A percentile compares a stretch with the other conserved stretches of the same genome.
Evolutionary conservation across 129 eudicot genomes (phyloP).

Genomic region (Centrapalus pauciflorus): DNA sequence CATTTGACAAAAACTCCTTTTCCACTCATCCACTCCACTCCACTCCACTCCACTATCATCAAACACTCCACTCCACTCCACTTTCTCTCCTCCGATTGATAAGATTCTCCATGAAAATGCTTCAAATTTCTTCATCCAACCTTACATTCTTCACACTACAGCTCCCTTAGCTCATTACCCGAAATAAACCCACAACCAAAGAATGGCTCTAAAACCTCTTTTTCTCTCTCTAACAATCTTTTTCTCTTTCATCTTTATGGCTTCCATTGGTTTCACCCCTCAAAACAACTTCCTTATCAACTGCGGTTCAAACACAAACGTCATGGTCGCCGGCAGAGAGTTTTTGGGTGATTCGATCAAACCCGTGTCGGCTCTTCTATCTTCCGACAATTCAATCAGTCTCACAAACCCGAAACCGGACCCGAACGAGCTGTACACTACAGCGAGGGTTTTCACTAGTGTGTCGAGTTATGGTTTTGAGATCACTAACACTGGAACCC

Average conservation of each 20-base stretch:
- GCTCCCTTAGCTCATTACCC: neutral
- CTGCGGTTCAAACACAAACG: constrained; percentile 63
- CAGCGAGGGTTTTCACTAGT: constrained; percentile 64
- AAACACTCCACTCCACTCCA: neutral
- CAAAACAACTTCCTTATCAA: constrained; percentile 64
- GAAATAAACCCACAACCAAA: constrained; percentile 6
- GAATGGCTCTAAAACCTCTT: constrained; percentile 27
- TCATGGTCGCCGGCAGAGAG: constrained; percentile 42
- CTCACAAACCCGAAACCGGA: constrained; percentile 36
- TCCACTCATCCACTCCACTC: neutral
- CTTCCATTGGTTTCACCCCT: constrained; percentile 56
- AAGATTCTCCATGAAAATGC: neutral
- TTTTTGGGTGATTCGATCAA: constrained; percentile 49
- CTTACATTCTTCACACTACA: neutral
- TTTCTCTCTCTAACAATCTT: constrained; percentile 23
- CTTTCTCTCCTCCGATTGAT: neutral
- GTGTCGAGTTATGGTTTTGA: constrained; percentile 43
- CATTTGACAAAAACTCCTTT: neutral
- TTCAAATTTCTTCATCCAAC: neutral
- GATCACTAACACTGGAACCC: constrained; percentile 53
- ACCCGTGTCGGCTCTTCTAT: constrained; percentile 40
- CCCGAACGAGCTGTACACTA: constrained; percentile 36
- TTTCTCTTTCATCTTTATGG: constrained; percentile 10
- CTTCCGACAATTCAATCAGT: constrained; percentile 33
- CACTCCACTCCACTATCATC: neutral